These are phyloP conservation scores for Tanacetum coccineum DNA, from an alignment of 129 eudicot genomes.

Conservation along the genomic window DNA sequence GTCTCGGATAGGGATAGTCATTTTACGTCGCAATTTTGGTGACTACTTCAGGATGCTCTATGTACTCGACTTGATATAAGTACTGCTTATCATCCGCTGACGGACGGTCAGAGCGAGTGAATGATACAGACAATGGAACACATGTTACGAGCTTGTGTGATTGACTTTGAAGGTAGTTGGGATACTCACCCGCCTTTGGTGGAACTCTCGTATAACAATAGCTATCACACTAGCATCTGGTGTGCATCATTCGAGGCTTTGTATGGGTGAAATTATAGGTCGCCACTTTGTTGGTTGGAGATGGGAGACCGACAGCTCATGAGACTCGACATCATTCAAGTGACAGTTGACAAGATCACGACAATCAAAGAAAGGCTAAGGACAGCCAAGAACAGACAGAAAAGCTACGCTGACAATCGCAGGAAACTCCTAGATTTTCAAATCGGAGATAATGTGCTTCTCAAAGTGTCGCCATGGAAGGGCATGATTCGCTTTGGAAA, in stretches of 20 bases:
- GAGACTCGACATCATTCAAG: not conserved
- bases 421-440: no score
- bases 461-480: no score
- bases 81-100: no score
- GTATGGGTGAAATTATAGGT: not conserved
- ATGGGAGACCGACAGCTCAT: not conserved
- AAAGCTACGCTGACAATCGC: not conserved
- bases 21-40: no score
- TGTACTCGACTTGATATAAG: no score
- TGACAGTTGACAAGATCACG: not conserved
- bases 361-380: not conserved
- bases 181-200: not conserved
- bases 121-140: no score
- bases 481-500: no score
- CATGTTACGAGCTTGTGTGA: no score
- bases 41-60: no score
- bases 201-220: not conserved
- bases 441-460: no score
- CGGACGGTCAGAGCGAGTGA: no score
- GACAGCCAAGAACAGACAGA: not conserved
- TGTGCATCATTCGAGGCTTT: not conserved
- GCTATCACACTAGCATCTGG: not conserved
- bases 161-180: not conserved
- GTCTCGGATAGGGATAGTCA: no score
- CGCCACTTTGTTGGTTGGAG: not conserved